Base-by-base conservation (phyloP, 768 basidiomycete species). In the Suillus variegatus region DNA sequence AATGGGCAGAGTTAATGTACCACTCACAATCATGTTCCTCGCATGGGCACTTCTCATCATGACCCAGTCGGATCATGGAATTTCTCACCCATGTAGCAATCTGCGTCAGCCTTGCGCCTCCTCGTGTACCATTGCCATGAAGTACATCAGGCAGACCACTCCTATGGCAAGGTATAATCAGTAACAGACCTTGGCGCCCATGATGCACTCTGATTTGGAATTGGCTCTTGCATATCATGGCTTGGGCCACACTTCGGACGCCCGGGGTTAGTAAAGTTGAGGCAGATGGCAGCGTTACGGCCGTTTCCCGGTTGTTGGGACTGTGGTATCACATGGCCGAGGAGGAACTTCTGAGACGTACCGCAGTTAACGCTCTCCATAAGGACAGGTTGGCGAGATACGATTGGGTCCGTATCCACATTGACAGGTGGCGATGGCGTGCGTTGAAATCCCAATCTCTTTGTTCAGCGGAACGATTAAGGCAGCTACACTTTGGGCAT, bases 271-370 rank as follows among this genome's bases (percentile, higher is more conserved):
- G 88, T 81, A 75, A 99, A 99, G 72, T 99, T 96, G 46, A 99
- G 83, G 75, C 85, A 87, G 40, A 97, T 84, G 14, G 90, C 78
- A 2, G 88, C 93, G 66, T 91, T 89, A 0, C 86, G 83, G 12
- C 89, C 88, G 1, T 82, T 74, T 0, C 77, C 78, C n/a, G 77
- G 74, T 36, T 75, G 80, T 69, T 86, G 81, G 61, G 93, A 88
- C 14, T 82, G 76, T 22, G 88, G 85, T 2, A 86, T 79, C 13
- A 95, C 82, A 65, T 91, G 89, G 6, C 91, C 97, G 8, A 99
- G 82, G 10, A 99, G 73, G 81, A 99, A 98, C 77, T 96, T 98
- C 74, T 97, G n/a, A n/a, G n/a, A n/a, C n/a, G n/a, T n/a, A n/a
- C n/a, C n/a, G n/a, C n/a, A n/a, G n/a, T n/a, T n/a, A n/a, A n/a